phyloP scores from a whole-genome alignment of 805 yeast species.

The Candida lessepsii region DNA sequence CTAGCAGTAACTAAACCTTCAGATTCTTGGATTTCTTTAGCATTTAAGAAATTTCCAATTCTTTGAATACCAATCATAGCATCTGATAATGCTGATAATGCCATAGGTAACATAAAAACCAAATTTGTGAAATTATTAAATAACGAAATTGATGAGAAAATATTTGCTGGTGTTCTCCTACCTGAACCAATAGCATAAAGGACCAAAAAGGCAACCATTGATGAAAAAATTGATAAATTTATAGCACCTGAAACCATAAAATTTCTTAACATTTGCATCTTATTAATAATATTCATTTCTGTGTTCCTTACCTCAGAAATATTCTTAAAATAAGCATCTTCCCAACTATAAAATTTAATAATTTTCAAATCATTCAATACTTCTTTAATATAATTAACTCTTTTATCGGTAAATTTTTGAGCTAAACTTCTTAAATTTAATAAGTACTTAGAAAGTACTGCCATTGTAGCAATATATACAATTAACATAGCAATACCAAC shows the following conservation, averaged over 20 bases:
- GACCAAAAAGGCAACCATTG: slow-evolving; percentile 53
- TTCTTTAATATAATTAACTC: slow-evolving; percentile 78
- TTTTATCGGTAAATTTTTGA: slow-evolving; percentile 64
- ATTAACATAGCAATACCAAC: slow-evolving; percentile 63
- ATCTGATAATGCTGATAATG: slow-evolving; percentile 66
- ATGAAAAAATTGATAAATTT: slow-evolving; percentile 66
- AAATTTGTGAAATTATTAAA: slow-evolving; percentile 62
- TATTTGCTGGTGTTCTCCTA: slow-evolving; percentile 53
- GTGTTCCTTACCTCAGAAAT: slow-evolving; percentile 53
- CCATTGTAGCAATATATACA: slow-evolving; percentile 49
- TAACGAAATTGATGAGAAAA: slow-evolving; percentile 69
- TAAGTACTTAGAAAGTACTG: slow-evolving; percentile 49
- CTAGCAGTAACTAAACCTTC: slow-evolving; percentile 27
- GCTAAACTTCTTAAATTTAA: slow-evolving; percentile 57
- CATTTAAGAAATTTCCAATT: slow-evolving; percentile 51
- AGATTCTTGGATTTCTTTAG: slow-evolving; percentile 39
- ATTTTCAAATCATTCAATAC: slow-evolving; percentile 73
- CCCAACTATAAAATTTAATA: slow-evolving; percentile 92
- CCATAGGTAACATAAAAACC: slow-evolving; percentile 68
- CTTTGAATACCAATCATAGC: slow-evolving; percentile 62
- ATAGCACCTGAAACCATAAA: slow-evolving; percentile 61
- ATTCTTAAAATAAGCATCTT: slow-evolving; percentile 63
- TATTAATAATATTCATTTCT: slow-evolving; percentile 63
- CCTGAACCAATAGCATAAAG: slow-evolving; percentile 31
- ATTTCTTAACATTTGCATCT: slow-evolving; percentile 65